These are phyloP conservation scores for Gracilaria caudata DNA, from an alignment of 23 red algal species.

Conservation along the genomic window DNA sequence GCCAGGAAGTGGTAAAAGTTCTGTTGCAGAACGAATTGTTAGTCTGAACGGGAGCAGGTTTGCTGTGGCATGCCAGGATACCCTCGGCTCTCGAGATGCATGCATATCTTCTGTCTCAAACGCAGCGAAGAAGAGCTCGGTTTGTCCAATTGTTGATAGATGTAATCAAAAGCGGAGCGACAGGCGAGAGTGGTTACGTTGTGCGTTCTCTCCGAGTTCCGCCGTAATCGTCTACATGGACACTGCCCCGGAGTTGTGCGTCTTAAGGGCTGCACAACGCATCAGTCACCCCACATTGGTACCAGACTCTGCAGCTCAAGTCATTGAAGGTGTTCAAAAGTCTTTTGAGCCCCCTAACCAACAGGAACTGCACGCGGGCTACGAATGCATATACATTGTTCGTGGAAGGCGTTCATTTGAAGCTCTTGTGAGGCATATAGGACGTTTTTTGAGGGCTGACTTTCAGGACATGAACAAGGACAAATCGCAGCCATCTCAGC, in stretches of 20 bases:
- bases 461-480: neutral
- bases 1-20: slow-evolving; percentile 19
- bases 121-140: neutral
- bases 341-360: neutral
- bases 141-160: slow-evolving; percentile 17
- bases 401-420: neutral
- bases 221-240: slow-evolving; percentile 6
- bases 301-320: neutral
- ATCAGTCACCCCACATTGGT: slow-evolving; percentile 10
- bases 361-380: neutral
- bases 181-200: neutral
- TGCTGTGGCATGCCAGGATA: neutral
- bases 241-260: neutral
- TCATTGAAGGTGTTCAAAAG: neutral
- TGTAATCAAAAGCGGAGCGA: neutral
- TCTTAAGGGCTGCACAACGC: neutral
- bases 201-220: neutral
- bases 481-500: neutral
- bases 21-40: neutral
- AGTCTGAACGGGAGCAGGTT: neutral
- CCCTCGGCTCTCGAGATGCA: neutral
- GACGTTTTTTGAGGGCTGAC: neutral
- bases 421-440: neutral
- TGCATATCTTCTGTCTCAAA: neutral
- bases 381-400: neutral